Evolutionary conservation across 805 yeast species (phyloP).

Genomic region (Kazachstania kunashirensis): DNA sequence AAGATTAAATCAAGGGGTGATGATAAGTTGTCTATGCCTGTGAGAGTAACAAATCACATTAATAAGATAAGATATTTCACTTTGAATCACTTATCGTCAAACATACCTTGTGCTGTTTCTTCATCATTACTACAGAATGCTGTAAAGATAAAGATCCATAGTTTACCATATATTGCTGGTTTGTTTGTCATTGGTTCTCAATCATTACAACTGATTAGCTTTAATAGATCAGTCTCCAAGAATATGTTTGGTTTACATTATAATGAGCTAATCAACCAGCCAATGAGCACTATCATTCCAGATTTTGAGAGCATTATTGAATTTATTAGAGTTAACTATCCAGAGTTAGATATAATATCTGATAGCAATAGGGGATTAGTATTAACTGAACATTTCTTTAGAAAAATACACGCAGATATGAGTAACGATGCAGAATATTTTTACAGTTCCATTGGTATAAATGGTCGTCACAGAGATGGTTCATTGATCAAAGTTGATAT

Average conservation of each 20-base stretch:
- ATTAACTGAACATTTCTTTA: constrained; percentile 82
- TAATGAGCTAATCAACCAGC: constrained; percentile 33
- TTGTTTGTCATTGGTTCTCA: constrained; percentile 56
- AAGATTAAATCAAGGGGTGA: constrained; percentile 18
- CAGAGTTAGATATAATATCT: constrained; percentile 30
- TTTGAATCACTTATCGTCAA: constrained; percentile 35
- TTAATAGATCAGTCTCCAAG: constrained; percentile 68
- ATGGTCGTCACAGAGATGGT: constrained; percentile 66
- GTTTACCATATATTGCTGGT: constrained; percentile 83
- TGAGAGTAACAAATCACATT: constrained; percentile 35
- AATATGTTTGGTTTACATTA: constrained; percentile 66
- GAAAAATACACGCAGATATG: constrained; percentile 49
- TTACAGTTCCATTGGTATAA: constrained; percentile 57
- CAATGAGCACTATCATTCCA: constrained; percentile 55
- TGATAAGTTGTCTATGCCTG: constrained; percentile 25
- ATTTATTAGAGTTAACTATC: constrained; percentile 29
- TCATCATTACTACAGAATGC: constrained; percentile 45
- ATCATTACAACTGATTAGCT: constrained; percentile 48
- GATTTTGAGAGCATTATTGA: constrained; percentile 38
- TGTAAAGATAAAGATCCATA: constrained; percentile 54
- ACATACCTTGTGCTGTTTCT: constrained; percentile 67
- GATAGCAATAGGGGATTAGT: constrained; percentile 55
- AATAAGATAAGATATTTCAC: constrained; percentile 60
- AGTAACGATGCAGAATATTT: constrained; percentile 38
- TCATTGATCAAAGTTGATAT: constrained; percentile 56